A percentile compares a stretch with the other conserved stretches of the same genome.
These are phyloP conservation scores for Neonectria magnoliae DNA, from an alignment of 2,329 filamentous ascomycete genomes.

Conservation along the genomic window DNA sequence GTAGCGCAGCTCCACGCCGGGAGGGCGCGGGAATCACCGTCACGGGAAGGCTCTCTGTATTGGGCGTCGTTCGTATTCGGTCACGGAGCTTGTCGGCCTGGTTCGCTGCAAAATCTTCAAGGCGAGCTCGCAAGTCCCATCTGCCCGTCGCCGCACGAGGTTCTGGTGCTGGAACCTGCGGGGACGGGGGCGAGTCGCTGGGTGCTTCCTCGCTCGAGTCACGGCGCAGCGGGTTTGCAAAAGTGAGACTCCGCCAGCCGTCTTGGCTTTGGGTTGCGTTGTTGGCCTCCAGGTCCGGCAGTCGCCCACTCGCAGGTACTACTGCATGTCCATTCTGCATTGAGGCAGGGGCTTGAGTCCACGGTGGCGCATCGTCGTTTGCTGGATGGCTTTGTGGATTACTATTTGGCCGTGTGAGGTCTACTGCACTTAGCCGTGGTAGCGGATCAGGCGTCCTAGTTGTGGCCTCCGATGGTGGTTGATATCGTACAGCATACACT, in stretches of 20 bases:
- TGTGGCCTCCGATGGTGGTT: constrained; percentile 63
- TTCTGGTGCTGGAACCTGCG: constrained; percentile 12
- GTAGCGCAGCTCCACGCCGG: constrained; percentile 65
- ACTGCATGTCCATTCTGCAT: constrained; percentile 36
- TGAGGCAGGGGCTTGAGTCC: constrained; percentile 32
- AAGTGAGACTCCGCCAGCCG: constrained; percentile 42
- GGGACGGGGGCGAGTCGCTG: constrained; percentile 15
- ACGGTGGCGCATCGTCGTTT: constrained; percentile 41
- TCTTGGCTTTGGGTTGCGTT: constrained; percentile 36
- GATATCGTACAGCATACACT: constrained; percentile 70
- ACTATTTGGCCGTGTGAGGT: constrained; percentile 51
- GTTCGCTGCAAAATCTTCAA: constrained; percentile 70
- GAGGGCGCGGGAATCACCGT: constrained; percentile 71
- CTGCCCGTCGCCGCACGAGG: constrained; percentile 42
- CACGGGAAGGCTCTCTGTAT: constrained; percentile 66
- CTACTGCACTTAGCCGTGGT: constrained; percentile 42
- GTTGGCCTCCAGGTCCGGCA: constrained; percentile 44
- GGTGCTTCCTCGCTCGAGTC: constrained; percentile 26
- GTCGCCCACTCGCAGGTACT: constrained; percentile 23
- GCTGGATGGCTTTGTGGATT: constrained; percentile 38
- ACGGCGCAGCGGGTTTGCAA: constrained; percentile 27
- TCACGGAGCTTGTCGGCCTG: constrained; percentile 70
- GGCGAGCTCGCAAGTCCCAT: constrained; percentile 66
- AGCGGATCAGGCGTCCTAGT: constrained; percentile 57
- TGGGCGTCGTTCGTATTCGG: constrained; percentile 62